Evolutionary conservation across 1,284 basidiomycete genomes (phyloP).

Genomic region (Lignosus rhinocerotis): DNA sequence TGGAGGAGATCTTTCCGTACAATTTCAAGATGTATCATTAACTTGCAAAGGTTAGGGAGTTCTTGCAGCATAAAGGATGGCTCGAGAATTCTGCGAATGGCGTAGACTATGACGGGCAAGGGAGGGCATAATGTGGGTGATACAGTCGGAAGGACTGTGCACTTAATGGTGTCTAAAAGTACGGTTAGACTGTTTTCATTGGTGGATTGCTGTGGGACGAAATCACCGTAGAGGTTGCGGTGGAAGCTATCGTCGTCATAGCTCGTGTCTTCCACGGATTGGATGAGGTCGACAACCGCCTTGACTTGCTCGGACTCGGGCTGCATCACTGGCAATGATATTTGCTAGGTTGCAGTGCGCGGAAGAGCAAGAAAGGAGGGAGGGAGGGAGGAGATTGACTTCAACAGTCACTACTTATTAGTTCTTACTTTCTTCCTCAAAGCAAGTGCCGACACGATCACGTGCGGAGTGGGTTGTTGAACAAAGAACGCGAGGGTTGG

Average conservation of each 20-base stretch:
- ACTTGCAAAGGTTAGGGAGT: slow-evolving; percentile 17
- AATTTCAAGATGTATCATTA: slow-evolving; percentile 18
- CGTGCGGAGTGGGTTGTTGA: slow-evolving; percentile 22
- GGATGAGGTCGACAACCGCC: background rate
- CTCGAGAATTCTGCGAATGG: slow-evolving; percentile 19
- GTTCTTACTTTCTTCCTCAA: no score
- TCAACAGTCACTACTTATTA: background rate
- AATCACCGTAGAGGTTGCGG: slow-evolving; percentile 9
- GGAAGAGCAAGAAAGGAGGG: background rate
- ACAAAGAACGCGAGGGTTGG: slow-evolving; percentile 9
- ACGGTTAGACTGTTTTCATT: background rate
- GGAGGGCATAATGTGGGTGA: slow-evolving; percentile 11
- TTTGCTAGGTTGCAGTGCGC: background rate
- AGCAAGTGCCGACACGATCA: slow-evolving; percentile 25
- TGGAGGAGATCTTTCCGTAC: slow-evolving; percentile 5
- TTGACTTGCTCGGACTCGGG: background rate
- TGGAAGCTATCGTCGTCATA: slow-evolving; percentile 4
- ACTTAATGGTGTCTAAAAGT: background rate
- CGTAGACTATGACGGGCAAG: slow-evolving; percentile 14
- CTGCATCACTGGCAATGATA: background rate
- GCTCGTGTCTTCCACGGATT: background rate
- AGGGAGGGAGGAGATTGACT: background rate
- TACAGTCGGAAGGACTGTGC: background rate
- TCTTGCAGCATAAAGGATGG: slow-evolving; percentile 12
- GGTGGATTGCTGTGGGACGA: background rate